Conservation (phyloP, 78 protist genomes). For the Dictyostelium purpureum region DNA sequence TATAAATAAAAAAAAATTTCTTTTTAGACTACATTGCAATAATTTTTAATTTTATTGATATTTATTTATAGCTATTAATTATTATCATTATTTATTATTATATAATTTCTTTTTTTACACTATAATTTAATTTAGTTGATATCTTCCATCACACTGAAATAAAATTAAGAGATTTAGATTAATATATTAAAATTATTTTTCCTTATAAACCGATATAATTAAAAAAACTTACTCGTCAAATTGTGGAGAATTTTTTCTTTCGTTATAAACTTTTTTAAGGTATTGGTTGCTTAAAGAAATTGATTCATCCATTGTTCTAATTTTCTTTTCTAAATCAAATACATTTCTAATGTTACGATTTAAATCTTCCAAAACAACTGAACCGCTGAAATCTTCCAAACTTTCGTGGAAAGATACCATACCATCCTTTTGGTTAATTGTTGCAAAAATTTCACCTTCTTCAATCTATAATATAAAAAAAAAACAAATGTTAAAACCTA, state of each 20-base stretch:
- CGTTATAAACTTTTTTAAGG: background rate
- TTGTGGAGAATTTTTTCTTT: background rate
- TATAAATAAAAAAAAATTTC: no score
- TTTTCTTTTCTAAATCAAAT: background rate
- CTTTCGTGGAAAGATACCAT: conserved; percentile 82
- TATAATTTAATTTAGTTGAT: background rate
- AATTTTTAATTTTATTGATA: no score
- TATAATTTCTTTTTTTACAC: background rate
- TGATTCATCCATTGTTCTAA: conserved; percentile 56
- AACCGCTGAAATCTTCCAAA: conserved; percentile 61
- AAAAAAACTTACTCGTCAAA: background rate
- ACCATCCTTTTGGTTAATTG: conserved; percentile 80
- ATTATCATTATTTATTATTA: background rate
- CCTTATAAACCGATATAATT: background rate
- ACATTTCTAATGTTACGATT: conserved; percentile 20
- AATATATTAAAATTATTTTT: background rate
- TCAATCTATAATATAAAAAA: conserved; percentile 69
- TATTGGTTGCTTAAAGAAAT: conserved; percentile 14
- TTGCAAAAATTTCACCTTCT: conserved; percentile 85
- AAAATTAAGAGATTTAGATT: background rate
- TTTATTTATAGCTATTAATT: background rate
- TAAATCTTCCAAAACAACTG: background rate
- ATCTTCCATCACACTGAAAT: background rate
- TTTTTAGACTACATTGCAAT: no score
- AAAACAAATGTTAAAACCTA: no score